These are phyloP conservation scores for Lathyrus oleraceus DNA, from an alignment of 306 rosid species.

Conservation along the genomic window DNA sequence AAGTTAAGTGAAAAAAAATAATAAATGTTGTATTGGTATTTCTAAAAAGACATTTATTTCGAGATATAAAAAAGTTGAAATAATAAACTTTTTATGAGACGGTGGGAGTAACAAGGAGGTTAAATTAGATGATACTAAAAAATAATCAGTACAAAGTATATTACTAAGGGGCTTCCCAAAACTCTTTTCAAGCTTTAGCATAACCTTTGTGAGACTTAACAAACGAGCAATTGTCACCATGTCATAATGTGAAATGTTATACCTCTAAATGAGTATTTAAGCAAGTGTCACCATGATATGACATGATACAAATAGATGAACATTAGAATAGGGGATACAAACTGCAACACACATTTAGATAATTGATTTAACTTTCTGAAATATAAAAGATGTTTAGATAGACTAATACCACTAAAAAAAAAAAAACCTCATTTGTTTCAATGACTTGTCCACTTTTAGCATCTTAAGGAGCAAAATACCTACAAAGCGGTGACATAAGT, in stretches of 20 bases:
- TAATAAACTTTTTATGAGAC: no score
- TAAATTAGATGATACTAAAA: constrained; percentile 26
- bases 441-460: no score
- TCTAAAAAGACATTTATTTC: no score
- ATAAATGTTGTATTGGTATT: no score
- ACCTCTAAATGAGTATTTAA: constrained; percentile 38
- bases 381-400: no score
- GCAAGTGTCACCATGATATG: background rate
- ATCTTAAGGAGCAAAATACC: no score
- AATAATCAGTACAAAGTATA: constrained; percentile 24
- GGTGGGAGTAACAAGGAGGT: constrained; percentile 29
- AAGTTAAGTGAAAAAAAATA: no score
- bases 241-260: constrained; percentile 77
- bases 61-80: no score
- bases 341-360: constrained; percentile 99
- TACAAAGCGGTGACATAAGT: no score
- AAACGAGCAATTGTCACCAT: constrained; percentile 93
- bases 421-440: no score
- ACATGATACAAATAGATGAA: constrained; percentile 11
- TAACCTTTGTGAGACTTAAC: constrained; percentile 88
- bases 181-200: constrained; percentile 94
- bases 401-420: no score
- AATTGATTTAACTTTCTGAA: constrained; percentile 6
- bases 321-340: constrained; percentile 43
- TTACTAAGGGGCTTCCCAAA: constrained; percentile 99